A percentile compares a stretch with the other conserved stretches of the same genome.
These are phyloP conservation scores for Cornus suecica DNA, from an alignment of 148 eudicot genomes.

Conservation along the genomic window DNA sequence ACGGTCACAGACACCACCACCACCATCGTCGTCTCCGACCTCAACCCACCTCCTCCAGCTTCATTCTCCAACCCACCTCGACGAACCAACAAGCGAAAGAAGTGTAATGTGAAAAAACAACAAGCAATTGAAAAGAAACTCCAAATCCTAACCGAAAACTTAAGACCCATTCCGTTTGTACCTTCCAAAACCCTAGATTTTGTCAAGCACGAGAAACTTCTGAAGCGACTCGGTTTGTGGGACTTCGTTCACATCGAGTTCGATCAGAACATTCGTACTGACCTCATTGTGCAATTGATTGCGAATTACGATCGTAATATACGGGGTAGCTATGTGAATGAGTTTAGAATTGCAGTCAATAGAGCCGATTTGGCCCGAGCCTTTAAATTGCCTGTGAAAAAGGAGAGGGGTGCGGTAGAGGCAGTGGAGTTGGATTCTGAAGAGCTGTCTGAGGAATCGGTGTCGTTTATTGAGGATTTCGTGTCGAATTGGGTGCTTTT, in stretches of 20 bases:
- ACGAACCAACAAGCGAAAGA: slow-evolving; percentile 36
- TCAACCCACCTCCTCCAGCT: neutral
- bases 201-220: slow-evolving; percentile 34
- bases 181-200: slow-evolving; percentile 50
- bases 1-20: neutral
- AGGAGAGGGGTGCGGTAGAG: slow-evolving; percentile 27
- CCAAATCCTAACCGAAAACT: slow-evolving; percentile 25
- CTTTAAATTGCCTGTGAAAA: slow-evolving; percentile 49
- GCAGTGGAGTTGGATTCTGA: slow-evolving; percentile 39
- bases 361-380: slow-evolving; percentile 67
- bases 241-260: slow-evolving; percentile 66
- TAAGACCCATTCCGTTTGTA: slow-evolving; percentile 62
- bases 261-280: slow-evolving; percentile 46
- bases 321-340: slow-evolving; percentile 45
- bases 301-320: slow-evolving; percentile 30
- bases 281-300: slow-evolving; percentile 55
- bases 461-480: slow-evolving; percentile 52
- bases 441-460: slow-evolving; percentile 30
- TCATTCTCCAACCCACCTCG: slow-evolving; percentile 14
- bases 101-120: slow-evolving; percentile 22
- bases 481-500: slow-evolving; percentile 73
- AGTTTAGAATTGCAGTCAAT: slow-evolving; percentile 36
- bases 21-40: neutral
- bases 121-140: slow-evolving; percentile 44
- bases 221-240: slow-evolving; percentile 68